Evolutionary conservation across 495 filamentous ascomycete species (phyloP).

Genomic region (Cladorrhinum samala): DNA sequence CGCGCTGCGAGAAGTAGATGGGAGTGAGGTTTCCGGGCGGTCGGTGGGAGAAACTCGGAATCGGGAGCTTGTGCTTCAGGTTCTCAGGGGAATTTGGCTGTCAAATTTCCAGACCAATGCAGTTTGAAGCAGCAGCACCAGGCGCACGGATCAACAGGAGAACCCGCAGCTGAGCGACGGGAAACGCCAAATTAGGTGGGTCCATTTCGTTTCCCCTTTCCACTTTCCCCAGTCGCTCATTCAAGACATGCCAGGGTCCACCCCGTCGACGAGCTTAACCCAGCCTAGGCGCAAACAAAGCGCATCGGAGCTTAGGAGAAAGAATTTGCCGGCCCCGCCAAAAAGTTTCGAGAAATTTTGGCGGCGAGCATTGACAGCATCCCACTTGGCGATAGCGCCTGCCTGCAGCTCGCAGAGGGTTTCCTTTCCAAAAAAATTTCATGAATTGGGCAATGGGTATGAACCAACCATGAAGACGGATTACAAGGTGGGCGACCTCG

Average conservation of each 20-base stretch:
- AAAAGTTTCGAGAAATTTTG: conserved; percentile 27
- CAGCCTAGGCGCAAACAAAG: conserved; percentile 5
- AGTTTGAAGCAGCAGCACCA: too few species aligned
- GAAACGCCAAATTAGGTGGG: conserved; percentile 17
- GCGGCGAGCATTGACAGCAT: conserved; percentile 6
- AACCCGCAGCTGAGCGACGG: conserved; percentile 1
- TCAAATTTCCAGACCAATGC: conserved; percentile 37
- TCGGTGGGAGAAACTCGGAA: conserved; percentile 15
- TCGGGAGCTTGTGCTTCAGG: conserved; percentile 30
- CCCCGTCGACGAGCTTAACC: conserved; percentile 10
- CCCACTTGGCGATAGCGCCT: conserved; percentile 3
- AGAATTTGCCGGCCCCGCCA: conserved; percentile 29
- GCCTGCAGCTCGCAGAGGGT: background rate
- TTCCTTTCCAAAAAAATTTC: background rate
- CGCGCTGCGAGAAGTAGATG: conserved; percentile 9
- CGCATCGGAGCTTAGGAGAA: conserved; percentile 19
- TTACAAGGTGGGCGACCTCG: conserved; percentile 81
- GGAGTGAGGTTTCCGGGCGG: conserved; percentile 21
- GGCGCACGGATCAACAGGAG: conserved; percentile 14
- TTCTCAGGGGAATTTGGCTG: conserved; percentile 27
- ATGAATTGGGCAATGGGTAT: conserved; percentile 16
- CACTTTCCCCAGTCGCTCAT: conserved; percentile 23
- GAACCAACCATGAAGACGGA: conserved; percentile 81
- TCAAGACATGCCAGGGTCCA: conserved; percentile 8
- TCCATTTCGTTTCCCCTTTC: conserved; percentile 15